These are phyloP conservation scores for Mallotus japonicus DNA, from an alignment of 441 rosid genomes.

Conservation along the genomic window DNA sequence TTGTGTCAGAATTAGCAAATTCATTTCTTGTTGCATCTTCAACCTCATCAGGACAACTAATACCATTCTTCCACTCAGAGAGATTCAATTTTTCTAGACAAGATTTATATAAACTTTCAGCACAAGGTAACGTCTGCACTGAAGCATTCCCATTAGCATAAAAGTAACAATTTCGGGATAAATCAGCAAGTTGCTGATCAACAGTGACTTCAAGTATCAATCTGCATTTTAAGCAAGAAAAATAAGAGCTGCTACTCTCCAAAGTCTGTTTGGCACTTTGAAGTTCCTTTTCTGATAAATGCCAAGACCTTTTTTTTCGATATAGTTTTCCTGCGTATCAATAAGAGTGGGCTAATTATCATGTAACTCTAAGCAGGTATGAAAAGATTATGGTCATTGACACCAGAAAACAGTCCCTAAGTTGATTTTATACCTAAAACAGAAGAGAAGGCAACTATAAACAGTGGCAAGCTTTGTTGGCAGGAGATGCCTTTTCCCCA, in stretches of 20 bases:
- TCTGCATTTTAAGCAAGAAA: constrained; percentile 67
- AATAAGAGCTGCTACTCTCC: constrained; percentile 26
- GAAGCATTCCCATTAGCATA: constrained; percentile 27
- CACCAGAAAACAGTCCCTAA: background rate
- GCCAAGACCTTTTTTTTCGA: constrained; percentile 60
- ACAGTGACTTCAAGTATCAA: constrained; percentile 56
- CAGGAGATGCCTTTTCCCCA: constrained; percentile 85
- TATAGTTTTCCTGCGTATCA: constrained; percentile 62
- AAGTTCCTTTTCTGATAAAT: constrained; percentile 66
- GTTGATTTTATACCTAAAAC: constrained; percentile 55
- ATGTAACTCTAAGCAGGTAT: background rate
- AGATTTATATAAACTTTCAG: constrained; percentile 58
- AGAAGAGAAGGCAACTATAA: constrained; percentile 68
- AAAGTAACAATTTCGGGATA: constrained; percentile 43
- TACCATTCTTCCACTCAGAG: constrained; percentile 56
- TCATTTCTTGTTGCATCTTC: constrained; percentile 30
- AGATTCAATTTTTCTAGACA: constrained; percentile 61
- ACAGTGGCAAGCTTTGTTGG: constrained; percentile 54
- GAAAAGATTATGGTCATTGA: background rate
- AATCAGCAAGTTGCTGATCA: constrained; percentile 68
- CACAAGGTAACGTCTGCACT: constrained; percentile 42
- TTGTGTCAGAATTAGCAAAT: constrained; percentile 15
- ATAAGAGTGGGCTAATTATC: constrained; percentile 14
- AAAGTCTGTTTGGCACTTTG: constrained; percentile 53
- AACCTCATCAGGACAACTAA: constrained; percentile 31